A percentile compares a stretch with the other conserved stretches of the same genome.
phyloP scores from a whole-genome alignment of 805 yeast genomes.

The Kregervanrija delftensis region DNA sequence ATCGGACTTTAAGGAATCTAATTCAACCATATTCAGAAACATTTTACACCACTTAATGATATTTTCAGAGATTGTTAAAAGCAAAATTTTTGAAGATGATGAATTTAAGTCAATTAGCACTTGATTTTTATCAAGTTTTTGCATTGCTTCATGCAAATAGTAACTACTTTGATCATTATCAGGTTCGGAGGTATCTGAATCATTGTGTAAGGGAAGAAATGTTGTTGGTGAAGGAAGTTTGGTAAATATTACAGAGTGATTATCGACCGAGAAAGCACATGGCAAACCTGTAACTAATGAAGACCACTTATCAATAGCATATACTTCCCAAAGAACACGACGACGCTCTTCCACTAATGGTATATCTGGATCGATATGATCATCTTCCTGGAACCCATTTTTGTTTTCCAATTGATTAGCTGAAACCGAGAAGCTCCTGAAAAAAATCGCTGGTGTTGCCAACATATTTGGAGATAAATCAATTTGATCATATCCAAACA shows the following conservation, averaged over 20 bases:
- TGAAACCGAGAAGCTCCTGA: constrained; percentile 9
- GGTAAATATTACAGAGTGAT: constrained; percentile 21
- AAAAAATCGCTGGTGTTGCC: constrained; percentile 13
- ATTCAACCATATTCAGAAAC: constrained; percentile 24
- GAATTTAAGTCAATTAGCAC: constrained; percentile 23
- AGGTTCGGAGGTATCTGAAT: not conserved
- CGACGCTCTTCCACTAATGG: constrained; percentile 24
- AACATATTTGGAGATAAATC: constrained; percentile 19
- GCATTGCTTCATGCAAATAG: constrained; percentile 26
- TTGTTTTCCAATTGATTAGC: constrained; percentile 5
- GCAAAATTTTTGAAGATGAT: constrained; percentile 19
- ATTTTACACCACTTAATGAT: constrained; percentile 27
- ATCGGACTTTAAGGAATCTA: constrained; percentile 17
- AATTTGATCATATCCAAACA: constrained; percentile 25
- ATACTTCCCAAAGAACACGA: constrained; percentile 27
- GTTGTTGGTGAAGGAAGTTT: constrained; percentile 26
- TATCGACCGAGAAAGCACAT: constrained; percentile 22
- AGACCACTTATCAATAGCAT: constrained; percentile 25
- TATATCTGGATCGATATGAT: constrained; percentile 19
- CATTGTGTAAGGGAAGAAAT: constrained; percentile 10
- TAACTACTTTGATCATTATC: constrained; percentile 9
- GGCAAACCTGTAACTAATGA: constrained; percentile 27
- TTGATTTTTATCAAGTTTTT: constrained; percentile 21
- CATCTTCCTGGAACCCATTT: constrained; percentile 13
- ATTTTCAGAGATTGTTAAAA: constrained; percentile 26